Evolutionary conservation across 2,329 filamentous ascomycete genomes (phyloP).

Genomic region (Nigrospora sphaerica): DNA sequence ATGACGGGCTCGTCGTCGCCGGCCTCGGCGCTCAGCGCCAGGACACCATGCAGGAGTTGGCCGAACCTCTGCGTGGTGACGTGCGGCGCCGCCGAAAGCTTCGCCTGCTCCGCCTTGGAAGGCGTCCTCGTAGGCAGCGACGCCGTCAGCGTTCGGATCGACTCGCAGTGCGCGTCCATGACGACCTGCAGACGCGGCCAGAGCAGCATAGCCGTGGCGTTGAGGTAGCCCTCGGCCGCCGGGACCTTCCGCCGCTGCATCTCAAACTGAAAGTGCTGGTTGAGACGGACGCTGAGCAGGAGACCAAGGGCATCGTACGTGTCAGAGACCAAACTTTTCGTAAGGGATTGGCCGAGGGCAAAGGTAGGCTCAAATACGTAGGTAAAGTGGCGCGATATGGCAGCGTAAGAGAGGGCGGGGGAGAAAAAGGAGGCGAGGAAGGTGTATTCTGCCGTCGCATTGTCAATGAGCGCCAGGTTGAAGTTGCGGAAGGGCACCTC

Average conservation of each 20-base stretch:
- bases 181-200: constrained; percentile 94
- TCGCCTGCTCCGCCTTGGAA: constrained; percentile 44
- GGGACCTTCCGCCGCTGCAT: constrained; percentile 87
- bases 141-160: constrained; percentile 59
- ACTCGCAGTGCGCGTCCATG: constrained; percentile 90
- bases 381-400: constrained; percentile 75
- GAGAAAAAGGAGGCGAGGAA: constrained; percentile 89
- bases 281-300: constrained; percentile 84
- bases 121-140: constrained; percentile 39
- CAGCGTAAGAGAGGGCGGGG: constrained; percentile 64
- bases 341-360: constrained; percentile 69
- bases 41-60: constrained; percentile 79
- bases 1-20: constrained; percentile 91
- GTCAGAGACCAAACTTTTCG: constrained; percentile 67
- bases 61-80: constrained; percentile 92
- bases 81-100: constrained; percentile 76
- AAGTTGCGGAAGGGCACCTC: constrained; percentile 91
- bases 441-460: constrained; percentile 88
- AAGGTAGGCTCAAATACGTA: constrained; percentile 90
- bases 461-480: constrained; percentile 89
- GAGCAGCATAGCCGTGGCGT: constrained; percentile 89
- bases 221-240: constrained; percentile 83
- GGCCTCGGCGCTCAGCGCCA: constrained; percentile 78
- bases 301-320: constrained; percentile 82
- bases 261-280: constrained; percentile 91